These are phyloP conservation scores for Populus simonii DNA, from an alignment of 345 rosid species.

Conservation along the genomic window DNA sequence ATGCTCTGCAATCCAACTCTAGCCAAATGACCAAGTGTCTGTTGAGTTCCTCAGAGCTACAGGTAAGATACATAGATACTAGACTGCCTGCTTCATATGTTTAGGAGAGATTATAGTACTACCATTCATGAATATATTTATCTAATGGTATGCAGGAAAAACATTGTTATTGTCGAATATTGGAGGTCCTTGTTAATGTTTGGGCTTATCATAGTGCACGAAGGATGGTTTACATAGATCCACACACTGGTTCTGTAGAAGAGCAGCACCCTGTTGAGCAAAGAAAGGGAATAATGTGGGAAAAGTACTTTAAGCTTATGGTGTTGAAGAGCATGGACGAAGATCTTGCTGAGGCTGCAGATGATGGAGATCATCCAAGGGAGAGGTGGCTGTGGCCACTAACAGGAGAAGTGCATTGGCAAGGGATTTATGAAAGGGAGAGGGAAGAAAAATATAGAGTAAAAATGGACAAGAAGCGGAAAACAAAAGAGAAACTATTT, in stretches of 20 bases:
- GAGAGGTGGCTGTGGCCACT: conserved; percentile 88
- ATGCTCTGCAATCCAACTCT: conserved; percentile 58
- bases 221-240: conserved; percentile 87
- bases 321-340: conserved; percentile 92
- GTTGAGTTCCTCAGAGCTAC: conserved; percentile 59
- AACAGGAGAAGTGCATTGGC: conserved; percentile 97
- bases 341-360: conserved; percentile 98
- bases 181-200: conserved; percentile 79
- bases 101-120: neutral
- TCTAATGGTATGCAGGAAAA: conserved; percentile 52
- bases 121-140: neutral
- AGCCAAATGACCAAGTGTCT: conserved; percentile 39
- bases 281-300: conserved; percentile 73
- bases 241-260: conserved; percentile 53
- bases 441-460: conserved; percentile 83
- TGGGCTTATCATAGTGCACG: conserved; percentile 95
- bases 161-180: conserved; percentile 84
- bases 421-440: conserved; percentile 90
- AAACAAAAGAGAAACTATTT: conserved; percentile 60
- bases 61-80: conserved; percentile 46
- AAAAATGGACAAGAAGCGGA: conserved; percentile 97
- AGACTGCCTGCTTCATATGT: neutral
- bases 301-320: conserved; percentile 66
- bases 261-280: conserved; percentile 74
- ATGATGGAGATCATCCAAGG: conserved; percentile 70